These are phyloP conservation scores for Penicillium sp. DNA, from an alignment of 2,329 filamentous ascomycete genomes.

Conservation along the genomic window DNA sequence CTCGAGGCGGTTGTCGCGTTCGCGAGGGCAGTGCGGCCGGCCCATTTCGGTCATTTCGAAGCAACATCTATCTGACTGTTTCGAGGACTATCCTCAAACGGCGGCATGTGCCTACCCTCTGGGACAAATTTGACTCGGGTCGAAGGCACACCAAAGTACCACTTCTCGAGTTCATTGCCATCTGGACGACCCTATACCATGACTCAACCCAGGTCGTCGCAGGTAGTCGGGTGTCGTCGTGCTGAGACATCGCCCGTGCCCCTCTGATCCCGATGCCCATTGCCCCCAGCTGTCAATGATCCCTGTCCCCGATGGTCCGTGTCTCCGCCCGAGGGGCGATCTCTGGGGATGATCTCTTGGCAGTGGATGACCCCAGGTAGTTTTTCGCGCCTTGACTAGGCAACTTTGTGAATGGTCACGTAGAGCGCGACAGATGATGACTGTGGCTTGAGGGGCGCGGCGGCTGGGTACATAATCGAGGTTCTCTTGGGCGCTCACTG, in stretches of 20 bases:
- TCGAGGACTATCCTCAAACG: neutral
- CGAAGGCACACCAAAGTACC: neutral
- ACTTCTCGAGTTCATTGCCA: neutral
- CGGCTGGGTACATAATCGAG: neutral
- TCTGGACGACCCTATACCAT: neutral
- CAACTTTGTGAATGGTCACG: neutral
- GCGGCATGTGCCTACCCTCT: neutral
- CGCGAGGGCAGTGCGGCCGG: neutral
- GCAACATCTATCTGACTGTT: neutral
- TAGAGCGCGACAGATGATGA: neutral
- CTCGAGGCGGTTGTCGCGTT: neutral
- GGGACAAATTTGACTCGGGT: neutral
- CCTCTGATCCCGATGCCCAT: neutral
- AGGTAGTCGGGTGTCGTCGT: neutral
- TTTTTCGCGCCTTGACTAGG: neutral
- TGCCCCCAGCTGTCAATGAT: neutral
- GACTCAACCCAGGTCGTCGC: neutral
- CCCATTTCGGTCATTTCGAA: neutral
- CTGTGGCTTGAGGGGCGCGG: neutral
- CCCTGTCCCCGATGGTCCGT: neutral
- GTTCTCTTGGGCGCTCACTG: neutral
- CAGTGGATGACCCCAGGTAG: neutral
- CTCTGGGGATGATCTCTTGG: neutral
- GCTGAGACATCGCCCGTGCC: neutral
- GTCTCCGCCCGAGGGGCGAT: neutral